A percentile compares a stretch with the other conserved stretches of the same genome.
Evolutionary conservation across 768 basidiomycete genomes (phyloP).

Genomic region (Dendrothele bispora): DNA sequence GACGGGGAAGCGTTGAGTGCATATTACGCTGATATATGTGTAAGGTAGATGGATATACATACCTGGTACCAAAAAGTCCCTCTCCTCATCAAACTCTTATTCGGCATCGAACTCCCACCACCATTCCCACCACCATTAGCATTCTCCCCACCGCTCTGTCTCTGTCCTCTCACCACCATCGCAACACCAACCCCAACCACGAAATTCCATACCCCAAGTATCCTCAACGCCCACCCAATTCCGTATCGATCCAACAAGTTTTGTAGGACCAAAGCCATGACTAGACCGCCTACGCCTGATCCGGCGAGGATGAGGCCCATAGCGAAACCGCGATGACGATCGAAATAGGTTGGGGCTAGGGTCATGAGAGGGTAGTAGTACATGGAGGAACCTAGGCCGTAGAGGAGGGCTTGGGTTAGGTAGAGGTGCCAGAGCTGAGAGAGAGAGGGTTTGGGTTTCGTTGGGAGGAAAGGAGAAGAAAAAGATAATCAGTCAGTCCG

Average conservation of each 20-base stretch:
- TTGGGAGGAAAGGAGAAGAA: too few relatives aligned
- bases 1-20: too few relatives aligned
- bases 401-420: conserved; percentile 40
- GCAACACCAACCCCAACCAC: conserved; percentile 35
- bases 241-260: conserved; percentile 34
- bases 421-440: conserved; percentile 43
- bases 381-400: conserved; percentile 42
- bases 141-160: too few relatives aligned
- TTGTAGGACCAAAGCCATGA: conserved; percentile 40
- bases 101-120: conserved; percentile 26
- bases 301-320: conserved; percentile 45
- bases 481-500: too few relatives aligned
- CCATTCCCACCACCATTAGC: too few relatives aligned
- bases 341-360: conserved; percentile 41
- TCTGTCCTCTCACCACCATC: conserved; percentile 32
- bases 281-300: conserved; percentile 42
- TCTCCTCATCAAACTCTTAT: conserved; percentile 35
- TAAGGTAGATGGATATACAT: not conserved
- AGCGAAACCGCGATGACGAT: conserved; percentile 43
- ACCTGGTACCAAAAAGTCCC: conserved; percentile 45
- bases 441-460: too few relatives aligned
- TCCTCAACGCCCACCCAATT: conserved; percentile 33
- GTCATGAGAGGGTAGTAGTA: conserved; percentile 45
- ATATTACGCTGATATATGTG: too few relatives aligned
- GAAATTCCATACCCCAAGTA: conserved; percentile 42